These are phyloP conservation scores for Colletotrichum tabaci DNA, from an alignment of 2,329 filamentous ascomycete genomes.

Conservation along the genomic window DNA sequence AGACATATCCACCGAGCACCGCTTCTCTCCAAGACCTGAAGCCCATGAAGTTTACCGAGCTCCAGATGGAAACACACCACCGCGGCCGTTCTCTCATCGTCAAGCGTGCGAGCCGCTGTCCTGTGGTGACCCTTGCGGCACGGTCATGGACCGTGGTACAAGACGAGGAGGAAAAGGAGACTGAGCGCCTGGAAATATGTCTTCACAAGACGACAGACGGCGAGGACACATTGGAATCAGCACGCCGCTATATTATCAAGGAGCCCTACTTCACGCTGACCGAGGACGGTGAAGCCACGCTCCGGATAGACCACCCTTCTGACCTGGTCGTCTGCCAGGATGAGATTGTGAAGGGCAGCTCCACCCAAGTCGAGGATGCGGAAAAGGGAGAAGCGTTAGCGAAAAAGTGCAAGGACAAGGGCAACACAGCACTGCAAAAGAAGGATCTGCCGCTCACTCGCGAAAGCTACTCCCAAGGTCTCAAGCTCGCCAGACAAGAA, in stretches of 20 bases:
- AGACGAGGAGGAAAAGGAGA: conserved; percentile 46
- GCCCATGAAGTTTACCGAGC: conserved; percentile 46
- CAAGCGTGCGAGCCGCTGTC: conserved; percentile 46
- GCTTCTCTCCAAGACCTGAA: conserved; percentile 42
- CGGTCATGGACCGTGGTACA: conserved; percentile 53
- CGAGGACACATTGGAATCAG: conserved; percentile 52
- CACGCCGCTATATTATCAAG: conserved; percentile 58
- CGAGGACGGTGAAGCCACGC: conserved; percentile 54
- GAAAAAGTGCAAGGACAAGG: conserved; percentile 47
- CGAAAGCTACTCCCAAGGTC: conserved; percentile 48
- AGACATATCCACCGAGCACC: conserved; percentile 47
- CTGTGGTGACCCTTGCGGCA: conserved; percentile 45
- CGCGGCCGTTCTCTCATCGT: conserved; percentile 47
- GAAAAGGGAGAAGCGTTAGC: conserved; percentile 35
- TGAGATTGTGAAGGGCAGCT: conserved; percentile 2
- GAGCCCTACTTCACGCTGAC: conserved; percentile 65
- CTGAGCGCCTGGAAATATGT: conserved; percentile 49
- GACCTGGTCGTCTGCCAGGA: conserved; percentile 46
- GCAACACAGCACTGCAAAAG: conserved; percentile 49
- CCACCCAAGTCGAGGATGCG: neutral
- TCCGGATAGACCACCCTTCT: conserved; percentile 56
- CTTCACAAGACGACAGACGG: conserved; percentile 53
- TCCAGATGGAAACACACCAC: conserved; percentile 51
- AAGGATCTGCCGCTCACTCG: conserved; percentile 44
- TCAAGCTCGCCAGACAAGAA: conserved; percentile 36